A percentile compares a stretch with the other conserved stretches of the same genome.
Conservation (phyloP, 345 rosid species). For the Salix exigua region DNA sequence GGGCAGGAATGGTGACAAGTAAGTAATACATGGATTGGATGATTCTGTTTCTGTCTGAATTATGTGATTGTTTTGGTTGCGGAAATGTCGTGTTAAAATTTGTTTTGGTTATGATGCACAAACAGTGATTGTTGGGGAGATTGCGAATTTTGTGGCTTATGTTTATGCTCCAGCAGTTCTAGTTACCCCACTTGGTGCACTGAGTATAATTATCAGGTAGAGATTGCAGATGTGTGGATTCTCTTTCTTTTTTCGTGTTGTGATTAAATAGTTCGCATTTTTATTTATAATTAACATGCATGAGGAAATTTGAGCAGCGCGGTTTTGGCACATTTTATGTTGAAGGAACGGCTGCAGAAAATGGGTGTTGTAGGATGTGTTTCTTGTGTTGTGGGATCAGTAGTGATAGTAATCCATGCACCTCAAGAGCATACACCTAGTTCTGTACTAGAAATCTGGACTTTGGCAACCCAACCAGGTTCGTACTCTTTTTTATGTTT, state of each 20-base stretch:
- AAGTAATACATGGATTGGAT: slow-evolving; percentile 19
- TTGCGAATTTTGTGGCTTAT: slow-evolving; percentile 88
- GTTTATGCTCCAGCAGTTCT: slow-evolving; percentile 91
- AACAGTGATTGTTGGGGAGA: slow-evolving; percentile 83
- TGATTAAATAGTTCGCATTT: background rate
- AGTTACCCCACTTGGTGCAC: slow-evolving; percentile 89
- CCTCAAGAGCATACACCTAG: slow-evolving; percentile 78
- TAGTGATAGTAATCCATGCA: slow-evolving; percentile 80
- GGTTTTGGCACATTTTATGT: slow-evolving; percentile 74
- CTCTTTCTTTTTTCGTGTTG: background rate
- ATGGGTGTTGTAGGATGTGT: slow-evolving; percentile 87
- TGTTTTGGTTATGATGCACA: slow-evolving; percentile 2
- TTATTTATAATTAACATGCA: slow-evolving; percentile 9
- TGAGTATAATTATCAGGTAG: slow-evolving; percentile 86
- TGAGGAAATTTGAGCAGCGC: slow-evolving; percentile 47
- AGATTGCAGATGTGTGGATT: background rate
- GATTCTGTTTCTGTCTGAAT: background rate
- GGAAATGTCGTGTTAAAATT: background rate
- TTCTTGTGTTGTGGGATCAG: slow-evolving; percentile 82
- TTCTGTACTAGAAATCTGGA: slow-evolving; percentile 82
- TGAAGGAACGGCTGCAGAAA: slow-evolving; percentile 66
- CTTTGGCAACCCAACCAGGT: slow-evolving; percentile 84
- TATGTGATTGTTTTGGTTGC: background rate
- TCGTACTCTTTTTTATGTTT: background rate
- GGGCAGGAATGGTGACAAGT: slow-evolving; percentile 91